phyloP scores from a whole-genome alignment of 1,139 yeast species.

The Geotrichum cucujoidarum region DNA sequence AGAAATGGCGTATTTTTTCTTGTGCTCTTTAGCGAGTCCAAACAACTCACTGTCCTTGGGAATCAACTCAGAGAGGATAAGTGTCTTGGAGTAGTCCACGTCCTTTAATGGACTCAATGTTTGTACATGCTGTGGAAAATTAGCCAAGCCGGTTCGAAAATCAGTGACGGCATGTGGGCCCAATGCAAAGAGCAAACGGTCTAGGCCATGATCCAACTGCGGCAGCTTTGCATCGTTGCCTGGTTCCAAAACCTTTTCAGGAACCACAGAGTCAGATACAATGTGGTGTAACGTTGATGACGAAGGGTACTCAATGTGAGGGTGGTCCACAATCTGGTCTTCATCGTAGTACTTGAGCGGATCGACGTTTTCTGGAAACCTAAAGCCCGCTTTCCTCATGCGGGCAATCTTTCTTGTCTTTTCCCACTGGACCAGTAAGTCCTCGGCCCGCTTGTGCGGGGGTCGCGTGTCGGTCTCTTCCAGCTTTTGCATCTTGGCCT shows the following conservation, averaged over 20 bases:
- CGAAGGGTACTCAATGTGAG: no score
- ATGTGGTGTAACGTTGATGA: no score
- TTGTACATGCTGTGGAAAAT: constrained; percentile 60
- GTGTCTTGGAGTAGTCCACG: constrained; percentile 57
- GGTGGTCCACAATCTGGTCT: no score
- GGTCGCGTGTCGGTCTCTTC: constrained; percentile 5
- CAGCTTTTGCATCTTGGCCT: constrained; percentile 4
- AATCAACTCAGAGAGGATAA: constrained; percentile 65
- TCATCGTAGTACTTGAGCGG: constrained; percentile 2
- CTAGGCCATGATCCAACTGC: constrained; percentile 55
- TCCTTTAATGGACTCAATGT: constrained; percentile 59
- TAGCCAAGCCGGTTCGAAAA: constrained; percentile 66
- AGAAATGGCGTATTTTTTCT: constrained; percentile 60
- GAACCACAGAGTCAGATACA: no score
- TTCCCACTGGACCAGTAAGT: constrained; percentile 4
- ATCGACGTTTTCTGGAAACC: background rate
- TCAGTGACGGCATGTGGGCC: constrained; percentile 79
- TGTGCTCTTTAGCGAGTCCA: constrained; percentile 42
- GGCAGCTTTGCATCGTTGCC: no score
- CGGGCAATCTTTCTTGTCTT: constrained; percentile 5
- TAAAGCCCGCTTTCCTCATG: constrained; percentile 4
- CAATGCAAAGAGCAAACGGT: constrained; percentile 69
- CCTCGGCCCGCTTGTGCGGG: constrained; percentile 5
- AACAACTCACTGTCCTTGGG: constrained; percentile 56
- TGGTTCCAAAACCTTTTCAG: no score